A percentile compares a stretch with the other conserved stretches of the same genome.
Conservation (phyloP, 208 protist species). For the Hexamita inflata region DNA sequence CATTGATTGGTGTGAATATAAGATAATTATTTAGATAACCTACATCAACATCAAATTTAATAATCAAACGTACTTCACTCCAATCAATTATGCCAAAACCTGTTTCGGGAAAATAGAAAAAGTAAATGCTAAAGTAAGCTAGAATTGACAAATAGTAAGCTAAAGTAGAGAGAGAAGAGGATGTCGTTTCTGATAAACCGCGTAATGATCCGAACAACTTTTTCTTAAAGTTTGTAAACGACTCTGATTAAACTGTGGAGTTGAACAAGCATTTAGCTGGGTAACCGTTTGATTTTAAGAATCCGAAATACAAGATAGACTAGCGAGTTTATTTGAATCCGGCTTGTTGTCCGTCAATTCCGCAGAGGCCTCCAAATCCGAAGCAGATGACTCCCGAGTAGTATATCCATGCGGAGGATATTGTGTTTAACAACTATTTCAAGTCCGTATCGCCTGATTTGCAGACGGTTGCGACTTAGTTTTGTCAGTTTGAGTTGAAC, state of each 20-base stretch:
- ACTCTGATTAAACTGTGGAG: constrained; percentile 2
- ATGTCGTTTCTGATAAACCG: background rate
- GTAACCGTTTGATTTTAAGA: background rate
- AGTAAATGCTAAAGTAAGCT: background rate
- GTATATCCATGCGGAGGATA: background rate
- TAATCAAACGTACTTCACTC: too few relatives aligned
- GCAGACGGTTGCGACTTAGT: background rate
- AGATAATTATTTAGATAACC: too few relatives aligned
- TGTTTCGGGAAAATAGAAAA: background rate
- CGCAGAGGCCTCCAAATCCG: background rate
- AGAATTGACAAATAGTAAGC: background rate
- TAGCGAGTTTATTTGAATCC: background rate
- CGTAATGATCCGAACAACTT: background rate
- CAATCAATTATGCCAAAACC: too few relatives aligned
- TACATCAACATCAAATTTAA: too few relatives aligned
- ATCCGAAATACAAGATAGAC: background rate
- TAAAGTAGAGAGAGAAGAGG: background rate
- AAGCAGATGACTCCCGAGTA: background rate
- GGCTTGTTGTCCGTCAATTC: background rate
- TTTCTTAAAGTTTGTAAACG: constrained; percentile 20
- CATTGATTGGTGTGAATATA: too few relatives aligned
- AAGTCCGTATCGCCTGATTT: constrained; percentile 14
- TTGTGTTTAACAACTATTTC: constrained; percentile 15
- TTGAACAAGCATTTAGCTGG: background rate
- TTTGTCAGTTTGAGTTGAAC: constrained; percentile 22